These are phyloP conservation scores for Chytriomyces hyalinus DNA, from an alignment of 192 early-diverging fungal genomes.

Conservation along the genomic window DNA sequence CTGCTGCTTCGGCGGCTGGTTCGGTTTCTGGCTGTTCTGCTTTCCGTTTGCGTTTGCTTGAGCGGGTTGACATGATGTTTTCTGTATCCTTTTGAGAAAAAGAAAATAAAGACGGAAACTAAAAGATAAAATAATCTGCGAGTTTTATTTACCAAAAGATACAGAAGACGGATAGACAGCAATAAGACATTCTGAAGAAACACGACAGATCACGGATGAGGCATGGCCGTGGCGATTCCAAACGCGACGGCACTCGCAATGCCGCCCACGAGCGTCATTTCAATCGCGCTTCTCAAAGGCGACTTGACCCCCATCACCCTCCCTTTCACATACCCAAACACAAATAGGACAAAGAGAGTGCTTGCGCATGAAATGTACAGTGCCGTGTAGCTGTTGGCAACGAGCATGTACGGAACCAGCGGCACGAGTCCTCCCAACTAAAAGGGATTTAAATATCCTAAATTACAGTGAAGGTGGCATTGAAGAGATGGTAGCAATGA, in stretches of 20 bases:
- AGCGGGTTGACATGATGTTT: too few species aligned
- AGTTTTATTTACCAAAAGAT: too few species aligned
- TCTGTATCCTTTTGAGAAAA: too few species aligned
- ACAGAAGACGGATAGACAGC: too few species aligned
- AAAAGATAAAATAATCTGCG: too few species aligned
- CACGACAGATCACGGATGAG: background rate
- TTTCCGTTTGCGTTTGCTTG: too few species aligned
- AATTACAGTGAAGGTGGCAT: background rate
- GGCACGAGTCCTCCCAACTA: constrained; percentile 64
- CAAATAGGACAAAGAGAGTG: constrained; percentile 57
- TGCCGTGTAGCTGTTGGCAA: constrained; percentile 47
- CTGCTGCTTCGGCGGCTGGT: too few species aligned
- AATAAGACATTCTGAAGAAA: background rate
- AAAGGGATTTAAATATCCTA: background rate
- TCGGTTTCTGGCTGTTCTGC: too few species aligned
- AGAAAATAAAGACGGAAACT: too few species aligned
- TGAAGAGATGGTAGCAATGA: background rate
- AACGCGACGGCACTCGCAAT: background rate
- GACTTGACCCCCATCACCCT: constrained; percentile 44
- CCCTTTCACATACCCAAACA: constrained; percentile 68
- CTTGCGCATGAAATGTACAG: constrained; percentile 57
- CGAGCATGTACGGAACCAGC: constrained; percentile 64
- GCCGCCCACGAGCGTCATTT: constrained; percentile 4
- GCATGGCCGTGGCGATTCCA: background rate
- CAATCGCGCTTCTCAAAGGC: constrained; percentile 9